A percentile compares a stretch with the other conserved stretches of the same genome.
Conservation (phyloP, 306 rosid species). For the Malus sylvestris region DNA sequence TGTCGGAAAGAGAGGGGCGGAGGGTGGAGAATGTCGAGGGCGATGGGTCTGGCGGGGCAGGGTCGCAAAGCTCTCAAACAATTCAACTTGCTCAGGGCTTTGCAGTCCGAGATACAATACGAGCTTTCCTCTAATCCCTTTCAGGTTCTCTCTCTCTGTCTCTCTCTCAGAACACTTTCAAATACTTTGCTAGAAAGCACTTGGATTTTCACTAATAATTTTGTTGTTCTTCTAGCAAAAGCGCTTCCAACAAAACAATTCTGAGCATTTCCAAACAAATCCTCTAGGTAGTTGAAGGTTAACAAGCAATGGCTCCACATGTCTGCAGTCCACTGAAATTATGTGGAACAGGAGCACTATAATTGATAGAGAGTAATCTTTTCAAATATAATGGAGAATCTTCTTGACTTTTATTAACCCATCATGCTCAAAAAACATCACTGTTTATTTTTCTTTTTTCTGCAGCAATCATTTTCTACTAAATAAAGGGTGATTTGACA, state of each 20-base stretch:
- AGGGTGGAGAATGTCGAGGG: conserved; percentile 29
- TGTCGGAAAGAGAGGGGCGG: background rate
- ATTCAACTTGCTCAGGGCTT: conserved; percentile 42
- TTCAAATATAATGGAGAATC: background rate
- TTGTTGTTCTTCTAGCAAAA: background rate
- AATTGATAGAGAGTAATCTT: background rate
- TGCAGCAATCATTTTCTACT: too few relatives aligned
- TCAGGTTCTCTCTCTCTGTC: conserved; percentile 37
- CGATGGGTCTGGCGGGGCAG: conserved; percentile 12
- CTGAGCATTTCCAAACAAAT: too few relatives aligned
- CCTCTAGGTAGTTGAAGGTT: background rate
- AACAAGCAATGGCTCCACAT: background rate
- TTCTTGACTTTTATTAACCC: background rate
- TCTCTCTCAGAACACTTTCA: background rate
- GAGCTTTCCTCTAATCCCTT: conserved; percentile 49
- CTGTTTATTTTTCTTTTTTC: too few relatives aligned
- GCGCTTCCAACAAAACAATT: too few relatives aligned
- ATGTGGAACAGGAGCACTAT: background rate
- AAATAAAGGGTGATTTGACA: too few relatives aligned
- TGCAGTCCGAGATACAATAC: conserved; percentile 58
- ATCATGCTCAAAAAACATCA: background rate
- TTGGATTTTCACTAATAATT: background rate
- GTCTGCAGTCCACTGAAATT: background rate
- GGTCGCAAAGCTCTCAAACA: conserved; percentile 47
- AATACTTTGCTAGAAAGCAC: background rate